Base-by-base conservation (phyloP, 2,329 filamentous ascomycete genomes). In the Trichophyton rubrum region DNA sequence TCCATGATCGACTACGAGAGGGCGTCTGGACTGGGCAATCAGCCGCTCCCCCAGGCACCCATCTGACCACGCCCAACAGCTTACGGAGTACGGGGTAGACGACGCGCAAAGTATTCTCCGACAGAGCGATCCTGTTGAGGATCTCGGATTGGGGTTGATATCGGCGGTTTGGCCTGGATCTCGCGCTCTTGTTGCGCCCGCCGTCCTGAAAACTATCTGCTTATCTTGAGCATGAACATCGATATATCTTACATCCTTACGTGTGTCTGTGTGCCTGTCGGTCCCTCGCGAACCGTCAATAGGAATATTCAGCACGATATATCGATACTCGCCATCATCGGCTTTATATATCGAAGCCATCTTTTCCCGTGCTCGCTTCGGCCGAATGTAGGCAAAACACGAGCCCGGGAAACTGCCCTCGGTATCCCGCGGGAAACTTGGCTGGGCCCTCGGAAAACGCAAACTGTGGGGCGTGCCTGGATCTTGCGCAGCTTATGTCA, bases 341-440 rank as follows among this genome's bases (percentile, higher is more conserved):
- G 30, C 30, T 33, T 33, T 33, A 33, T 33, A 33, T 33, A 33
- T 9, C 30, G 6, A 33, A 11, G 33, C 27, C 27, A 30, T 30
- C 3, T 9, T 38, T 38, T 38, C 1, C 40, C n/a, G 15, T 17
- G 15, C 15, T 43, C 22, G 22, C 45, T 27, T 55, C 51, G 51
- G 51, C 51, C 51, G 51, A 55, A 55, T 33, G 24, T 17, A 27
- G 27, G 24, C 15, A 35, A 27, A 17, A n/a, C 51, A 35, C 30
- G 27, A 20, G 24, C 51, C 51, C 51, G 51, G 51, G 51, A 55
- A 55, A 55, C 27, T 20, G 17, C 27, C 20, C n/a, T 55, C 20
- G 45, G 45, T 22, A 51, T 22, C 51, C 51, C 51, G 51, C 51
- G 51, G 51, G 51, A 55, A 55, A 55, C 27, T 55, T n/a, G 20